A percentile compares a stretch with the other conserved stretches of the same genome.
Evolutionary conservation across 179 eudicot genomes (phyloP).

Genomic region (Spinacia oleracea): DNA sequence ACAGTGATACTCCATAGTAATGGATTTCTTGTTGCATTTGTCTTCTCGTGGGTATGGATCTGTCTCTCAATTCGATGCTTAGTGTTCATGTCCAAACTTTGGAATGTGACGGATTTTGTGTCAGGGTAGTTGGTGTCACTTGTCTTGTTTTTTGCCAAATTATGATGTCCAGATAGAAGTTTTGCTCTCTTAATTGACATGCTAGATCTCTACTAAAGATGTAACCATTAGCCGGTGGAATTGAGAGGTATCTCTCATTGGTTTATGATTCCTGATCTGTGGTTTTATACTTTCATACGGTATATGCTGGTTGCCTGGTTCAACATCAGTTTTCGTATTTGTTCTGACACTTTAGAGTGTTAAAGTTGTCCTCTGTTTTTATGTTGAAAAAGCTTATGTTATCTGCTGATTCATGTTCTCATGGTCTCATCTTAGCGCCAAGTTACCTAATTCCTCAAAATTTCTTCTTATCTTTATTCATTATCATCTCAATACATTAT

Average conservation of each 20-base stretch:
- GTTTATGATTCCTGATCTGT: not conserved
- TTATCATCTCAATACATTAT: not conserved
- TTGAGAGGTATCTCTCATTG: not conserved
- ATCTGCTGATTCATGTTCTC: not conserved
- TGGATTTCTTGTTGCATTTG: not conserved
- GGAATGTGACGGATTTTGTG: not conserved
- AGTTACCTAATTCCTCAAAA: not conserved
- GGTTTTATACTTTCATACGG: not conserved
- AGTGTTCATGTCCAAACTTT: not conserved
- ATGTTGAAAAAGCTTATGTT: not conserved
- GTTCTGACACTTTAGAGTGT: too few species aligned
- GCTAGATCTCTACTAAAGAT: not conserved
- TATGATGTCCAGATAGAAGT: not conserved
- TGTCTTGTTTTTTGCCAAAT: not conserved
- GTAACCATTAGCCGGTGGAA: not conserved
- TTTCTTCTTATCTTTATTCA: not conserved
- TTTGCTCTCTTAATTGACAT: not conserved
- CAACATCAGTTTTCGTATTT: too few species aligned
- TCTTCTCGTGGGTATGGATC: not conserved
- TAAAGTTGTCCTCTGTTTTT: too few species aligned
- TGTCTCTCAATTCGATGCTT: too few species aligned
- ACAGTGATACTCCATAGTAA: not conserved
- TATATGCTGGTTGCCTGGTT: not conserved
- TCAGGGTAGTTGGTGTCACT: not conserved
- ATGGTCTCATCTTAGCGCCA: not conserved